Conservation (phyloP, 345 rosid species). For the Eucalyptus fibrosa region DNA sequence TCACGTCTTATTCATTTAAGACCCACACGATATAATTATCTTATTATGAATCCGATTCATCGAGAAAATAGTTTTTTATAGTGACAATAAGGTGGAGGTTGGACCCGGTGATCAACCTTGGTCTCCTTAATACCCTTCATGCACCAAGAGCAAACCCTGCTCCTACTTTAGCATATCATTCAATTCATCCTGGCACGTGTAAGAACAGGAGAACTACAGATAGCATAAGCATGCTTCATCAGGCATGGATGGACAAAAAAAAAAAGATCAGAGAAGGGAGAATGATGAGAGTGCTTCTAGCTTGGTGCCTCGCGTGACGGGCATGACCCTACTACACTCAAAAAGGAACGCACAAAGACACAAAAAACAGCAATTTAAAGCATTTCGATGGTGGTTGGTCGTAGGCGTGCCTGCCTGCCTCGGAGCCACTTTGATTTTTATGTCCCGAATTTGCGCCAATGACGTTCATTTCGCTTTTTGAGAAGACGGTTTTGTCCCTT, state of each 20-base stretch:
- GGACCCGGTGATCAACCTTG: neutral
- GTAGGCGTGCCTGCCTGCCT: neutral
- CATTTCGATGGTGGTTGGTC: neutral
- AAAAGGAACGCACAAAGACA: neutral
- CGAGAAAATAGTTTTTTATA: neutral
- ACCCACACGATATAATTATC: neutral
- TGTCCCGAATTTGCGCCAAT: neutral
- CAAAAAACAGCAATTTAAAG: neutral
- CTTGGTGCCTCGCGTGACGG: neutral
- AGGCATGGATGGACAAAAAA: neutral
- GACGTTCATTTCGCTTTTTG: neutral
- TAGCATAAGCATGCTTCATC: neutral
- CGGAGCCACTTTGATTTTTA: neutral
- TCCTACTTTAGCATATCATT: neutral
- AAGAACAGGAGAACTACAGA: neutral
- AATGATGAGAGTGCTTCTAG: neutral
- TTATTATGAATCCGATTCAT: fast-evolving
- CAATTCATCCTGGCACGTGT: neutral
- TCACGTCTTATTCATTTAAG: fast-evolving
- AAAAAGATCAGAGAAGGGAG: neutral
- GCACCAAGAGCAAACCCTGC: neutral
- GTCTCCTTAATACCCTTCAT: neutral
- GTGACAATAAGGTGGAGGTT: neutral
- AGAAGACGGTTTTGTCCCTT: neutral
- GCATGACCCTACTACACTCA: neutral